Evolutionary conservation across 257 asterid genomes (phyloP).

Genomic region (Solanum paucissectum): DNA sequence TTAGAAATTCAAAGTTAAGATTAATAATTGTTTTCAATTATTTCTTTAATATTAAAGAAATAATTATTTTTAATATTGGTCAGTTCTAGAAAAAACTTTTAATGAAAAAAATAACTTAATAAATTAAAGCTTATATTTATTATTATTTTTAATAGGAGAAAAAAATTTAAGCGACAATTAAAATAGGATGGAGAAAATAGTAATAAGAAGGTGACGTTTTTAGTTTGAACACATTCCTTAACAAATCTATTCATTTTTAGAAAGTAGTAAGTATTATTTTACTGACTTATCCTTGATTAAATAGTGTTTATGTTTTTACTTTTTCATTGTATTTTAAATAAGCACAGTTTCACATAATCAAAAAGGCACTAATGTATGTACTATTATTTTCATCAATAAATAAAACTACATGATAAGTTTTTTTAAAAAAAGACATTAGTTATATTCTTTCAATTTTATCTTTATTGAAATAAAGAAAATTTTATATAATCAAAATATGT

Average conservation of each 20-base stretch:
- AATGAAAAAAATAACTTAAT: neutral
- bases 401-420: no score
- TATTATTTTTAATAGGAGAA: neutral
- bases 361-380: neutral
- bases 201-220: neutral
- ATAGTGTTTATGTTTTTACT: no score
- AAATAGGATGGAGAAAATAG: neutral
- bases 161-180: neutral
- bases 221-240: neutral
- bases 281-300: neutral
- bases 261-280: neutral
- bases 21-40: neutral
- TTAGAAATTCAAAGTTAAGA: neutral
- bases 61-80: neutral
- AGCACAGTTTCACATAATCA: neutral
- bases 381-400: neutral
- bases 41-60: neutral
- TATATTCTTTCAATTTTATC: neutral
- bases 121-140: neutral
- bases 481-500: no score
- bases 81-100: neutral
- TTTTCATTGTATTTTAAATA: neutral
- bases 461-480: no score
- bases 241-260: neutral
- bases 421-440: no score